Conservation (phyloP, 164 flowering plant species). For the grape (Vitis vinifera) region ASM3070453v1 NC_081822.1:7011501-7012000, state of each 20-base stretch:
- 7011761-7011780: constrained; percentile 82
- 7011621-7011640: constrained; percentile 16
- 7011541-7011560: constrained; percentile 51
- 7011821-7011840: constrained; percentile 13
- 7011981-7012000: constrained; percentile 4
- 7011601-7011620: constrained; percentile 42
- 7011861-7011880: constrained; percentile 9
- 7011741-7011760: constrained; percentile 83
- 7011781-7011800: constrained; percentile 74
- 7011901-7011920: background rate
- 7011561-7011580: constrained; percentile 41
- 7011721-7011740: constrained; percentile 79
- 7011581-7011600: constrained; percentile 52
- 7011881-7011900: constrained; percentile 2
- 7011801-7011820: constrained; percentile 76
- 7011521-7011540: constrained; percentile 87
- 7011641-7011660: constrained; percentile 53
- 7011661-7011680: constrained; percentile 74
- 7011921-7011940: background rate
- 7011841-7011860: constrained; percentile 1
- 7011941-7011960: constrained; percentile 4
- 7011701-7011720: constrained; percentile 73
- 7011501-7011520: constrained; percentile 89
- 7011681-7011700: constrained; percentile 70
- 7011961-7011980: constrained; percentile 5